phyloP scores from a whole-genome alignment of 768 basidiomycete species.

The Pseudohyphozyma bogoriensis region DNA sequence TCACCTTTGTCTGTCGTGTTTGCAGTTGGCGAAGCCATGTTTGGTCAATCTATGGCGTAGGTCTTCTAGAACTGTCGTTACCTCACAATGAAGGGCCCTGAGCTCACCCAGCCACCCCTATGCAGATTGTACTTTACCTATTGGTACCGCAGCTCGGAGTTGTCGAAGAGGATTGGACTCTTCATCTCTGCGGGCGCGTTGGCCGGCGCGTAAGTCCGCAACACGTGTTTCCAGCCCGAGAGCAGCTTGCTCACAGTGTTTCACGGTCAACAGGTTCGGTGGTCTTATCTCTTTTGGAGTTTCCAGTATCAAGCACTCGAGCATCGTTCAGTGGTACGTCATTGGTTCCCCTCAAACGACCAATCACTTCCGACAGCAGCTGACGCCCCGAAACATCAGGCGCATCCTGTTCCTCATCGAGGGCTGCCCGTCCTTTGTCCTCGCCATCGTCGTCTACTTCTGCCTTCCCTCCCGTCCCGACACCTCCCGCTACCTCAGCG shows the following conservation, averaged over 20 bases:
- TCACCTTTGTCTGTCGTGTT: too few species aligned
- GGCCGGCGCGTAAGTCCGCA: constrained; percentile 6
- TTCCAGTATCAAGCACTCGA: neutral
- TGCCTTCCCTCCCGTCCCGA: constrained; percentile 41
- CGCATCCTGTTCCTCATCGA: constrained; percentile 43
- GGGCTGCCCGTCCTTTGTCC: constrained; percentile 34
- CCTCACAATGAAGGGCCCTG: neutral
- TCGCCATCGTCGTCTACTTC: constrained; percentile 39
- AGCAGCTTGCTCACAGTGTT: neutral
- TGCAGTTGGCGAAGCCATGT: constrained; percentile 13
- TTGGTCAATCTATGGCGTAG: constrained; percentile 25
- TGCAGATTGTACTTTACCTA: constrained; percentile 34
- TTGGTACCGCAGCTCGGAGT: constrained; percentile 38
- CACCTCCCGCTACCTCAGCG: constrained; percentile 37
- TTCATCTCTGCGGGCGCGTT: constrained; percentile 40
- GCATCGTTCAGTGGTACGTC: neutral
- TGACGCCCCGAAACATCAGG: too few species aligned
- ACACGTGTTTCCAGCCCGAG: too few species aligned
- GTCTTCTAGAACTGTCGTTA: too few species aligned
- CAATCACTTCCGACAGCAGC: too few species aligned
- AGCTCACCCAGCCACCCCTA: neutral
- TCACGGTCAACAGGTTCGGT: neutral
- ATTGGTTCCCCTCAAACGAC: neutral
- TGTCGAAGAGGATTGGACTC: constrained; percentile 40
- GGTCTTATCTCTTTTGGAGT: neutral